Evolutionary conservation across 169 alveolate species (phyloP).

Genomic region (Hepatocystis sp.): DNA sequence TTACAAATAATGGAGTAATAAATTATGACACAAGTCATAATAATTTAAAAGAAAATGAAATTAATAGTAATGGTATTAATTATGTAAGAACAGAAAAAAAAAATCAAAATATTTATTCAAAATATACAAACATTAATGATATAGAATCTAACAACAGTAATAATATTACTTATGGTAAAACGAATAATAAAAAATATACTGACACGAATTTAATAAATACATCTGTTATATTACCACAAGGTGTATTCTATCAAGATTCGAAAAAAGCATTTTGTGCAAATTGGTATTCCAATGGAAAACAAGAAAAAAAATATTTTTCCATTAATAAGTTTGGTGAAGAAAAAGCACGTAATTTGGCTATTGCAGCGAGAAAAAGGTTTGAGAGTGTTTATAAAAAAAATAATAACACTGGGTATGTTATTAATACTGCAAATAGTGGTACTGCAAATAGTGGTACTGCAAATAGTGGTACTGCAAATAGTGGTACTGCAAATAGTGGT

Average conservation of each 20-base stretch:
- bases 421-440: not conserved
- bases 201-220: constrained; percentile 20
- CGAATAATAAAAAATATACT: constrained; percentile 21
- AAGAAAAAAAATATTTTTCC: constrained; percentile 86
- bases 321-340: constrained; percentile 87
- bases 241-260: constrained; percentile 73
- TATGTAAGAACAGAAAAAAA: constrained; percentile 9
- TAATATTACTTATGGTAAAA: constrained; percentile 28
- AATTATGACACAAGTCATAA: not conserved
- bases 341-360: constrained; percentile 85
- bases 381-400: constrained; percentile 57
- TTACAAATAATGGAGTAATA: no score
- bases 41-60: not conserved
- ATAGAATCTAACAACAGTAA: no score
- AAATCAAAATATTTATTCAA: not conserved
- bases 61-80: not conserved
- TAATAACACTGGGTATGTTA: not conserved
- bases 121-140: constrained; percentile 2
- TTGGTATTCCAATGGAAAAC: constrained; percentile 88
- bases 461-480: not conserved
- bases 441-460: not conserved
- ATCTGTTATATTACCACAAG: constrained; percentile 70
- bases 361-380: constrained; percentile 82
- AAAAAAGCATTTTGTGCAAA: constrained; percentile 81
- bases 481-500: not conserved